These are phyloP conservation scores for Tylopilus sp. DNA, from an alignment of 1,284 basidiomycete genomes.

Conservation along the genomic window DNA sequence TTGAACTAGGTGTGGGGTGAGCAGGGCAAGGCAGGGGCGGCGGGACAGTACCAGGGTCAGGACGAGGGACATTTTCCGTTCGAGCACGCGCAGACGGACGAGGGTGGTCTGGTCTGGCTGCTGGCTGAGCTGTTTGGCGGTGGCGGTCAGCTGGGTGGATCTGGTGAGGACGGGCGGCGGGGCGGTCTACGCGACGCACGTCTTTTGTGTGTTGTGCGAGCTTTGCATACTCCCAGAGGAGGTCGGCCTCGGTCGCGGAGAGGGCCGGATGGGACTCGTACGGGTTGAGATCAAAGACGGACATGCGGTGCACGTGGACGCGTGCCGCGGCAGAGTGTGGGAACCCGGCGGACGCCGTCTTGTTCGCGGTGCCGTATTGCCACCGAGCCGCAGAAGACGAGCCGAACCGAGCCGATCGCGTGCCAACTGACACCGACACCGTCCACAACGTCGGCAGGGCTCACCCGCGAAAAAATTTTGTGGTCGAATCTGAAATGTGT, in stretches of 20 bases:
- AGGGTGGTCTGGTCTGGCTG: conserved; percentile 76
- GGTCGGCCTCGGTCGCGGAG: conserved; percentile 61
- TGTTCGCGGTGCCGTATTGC: not conserved
- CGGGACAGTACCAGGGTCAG: conserved; percentile 64
- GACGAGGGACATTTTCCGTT: conserved; percentile 94
- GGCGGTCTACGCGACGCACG: conserved; percentile 50
- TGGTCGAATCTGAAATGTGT: not conserved
- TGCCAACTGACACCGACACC: not conserved
- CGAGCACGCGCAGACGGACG: conserved; percentile 77
- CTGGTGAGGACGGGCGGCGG: not conserved
- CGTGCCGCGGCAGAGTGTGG: not conserved
- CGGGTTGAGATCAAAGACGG: conserved; percentile 53
- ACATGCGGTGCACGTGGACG: conserved; percentile 1
- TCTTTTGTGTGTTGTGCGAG: conserved; percentile 67
- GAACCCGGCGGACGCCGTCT: not conserved
- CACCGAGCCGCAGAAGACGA: not conserved
- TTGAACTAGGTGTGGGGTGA: conserved; percentile 64
- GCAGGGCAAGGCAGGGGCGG: not conserved
- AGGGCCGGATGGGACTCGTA: conserved; percentile 67
- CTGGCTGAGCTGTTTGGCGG: conserved; percentile 60
- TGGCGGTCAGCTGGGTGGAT: conserved; percentile 51
- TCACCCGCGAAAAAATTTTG: not conserved
- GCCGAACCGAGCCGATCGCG: not conserved
- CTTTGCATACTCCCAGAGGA: conserved; percentile 80
- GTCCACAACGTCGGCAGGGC: not conserved